These are phyloP conservation scores for Escovopsis sp. DNA, from an alignment of 2,329 filamentous ascomycete species.

Conservation along the genomic window DNA sequence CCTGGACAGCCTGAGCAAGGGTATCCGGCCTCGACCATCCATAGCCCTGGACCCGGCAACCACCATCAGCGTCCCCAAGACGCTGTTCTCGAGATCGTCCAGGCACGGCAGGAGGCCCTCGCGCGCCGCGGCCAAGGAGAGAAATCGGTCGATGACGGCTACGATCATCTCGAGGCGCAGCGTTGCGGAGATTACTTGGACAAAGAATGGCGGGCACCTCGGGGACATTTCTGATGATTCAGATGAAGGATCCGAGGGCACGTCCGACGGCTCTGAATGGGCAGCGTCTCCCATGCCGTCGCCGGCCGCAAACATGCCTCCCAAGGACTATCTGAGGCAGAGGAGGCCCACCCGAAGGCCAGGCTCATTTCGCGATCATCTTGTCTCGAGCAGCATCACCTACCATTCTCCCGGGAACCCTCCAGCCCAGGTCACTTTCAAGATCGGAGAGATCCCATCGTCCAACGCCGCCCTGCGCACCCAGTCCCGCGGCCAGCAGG, in stretches of 20 bases:
- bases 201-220: slow-evolving; percentile 3
- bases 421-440: neutral
- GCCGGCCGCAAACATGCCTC: neutral
- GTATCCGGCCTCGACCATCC: slow-evolving; percentile 13
- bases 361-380: neutral
- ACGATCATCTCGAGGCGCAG: slow-evolving; percentile 17
- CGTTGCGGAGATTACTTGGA: slow-evolving; percentile 18
- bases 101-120: slow-evolving; percentile 8
- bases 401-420: neutral
- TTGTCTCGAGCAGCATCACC: neutral
- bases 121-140: slow-evolving; percentile 8
- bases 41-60: slow-evolving; percentile 17
- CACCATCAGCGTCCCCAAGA: slow-evolving; percentile 19
- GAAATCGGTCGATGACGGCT: slow-evolving; percentile 10
- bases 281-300: neutral
- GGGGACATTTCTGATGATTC: neutral
- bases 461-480: slow-evolving; percentile 16
- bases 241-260: neutral
- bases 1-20: slow-evolving; percentile 9
- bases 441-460: slow-evolving; percentile 7
- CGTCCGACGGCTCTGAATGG: neutral
- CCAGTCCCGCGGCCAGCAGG: too few species aligned
- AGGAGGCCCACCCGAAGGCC: neutral
- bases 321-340: neutral
- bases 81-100: slow-evolving; percentile 14